These are phyloP conservation scores for Cyberlindnera bimundalis DNA, from an alignment of 805 yeast species.

Conservation along the genomic window DNA sequence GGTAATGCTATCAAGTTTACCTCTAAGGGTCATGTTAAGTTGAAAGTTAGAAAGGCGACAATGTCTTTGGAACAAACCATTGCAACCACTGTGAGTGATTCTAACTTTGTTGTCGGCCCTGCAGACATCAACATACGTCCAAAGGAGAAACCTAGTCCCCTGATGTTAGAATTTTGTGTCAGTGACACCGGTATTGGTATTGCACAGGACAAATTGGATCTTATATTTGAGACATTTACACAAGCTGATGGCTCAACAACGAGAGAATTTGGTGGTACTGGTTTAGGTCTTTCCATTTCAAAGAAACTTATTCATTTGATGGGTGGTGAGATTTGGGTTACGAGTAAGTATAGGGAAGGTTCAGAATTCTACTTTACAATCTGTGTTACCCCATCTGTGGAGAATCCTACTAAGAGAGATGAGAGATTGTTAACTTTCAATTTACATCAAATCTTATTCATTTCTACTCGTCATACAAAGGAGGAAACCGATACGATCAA, in stretches of 20 bases:
- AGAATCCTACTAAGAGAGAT: slow-evolving; percentile 55
- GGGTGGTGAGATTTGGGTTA: slow-evolving; percentile 95
- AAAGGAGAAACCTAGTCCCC: slow-evolving; percentile 28
- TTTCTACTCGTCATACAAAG: slow-evolving; percentile 59
- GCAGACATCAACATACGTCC: slow-evolving; percentile 22
- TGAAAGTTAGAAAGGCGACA: slow-evolving; percentile 61
- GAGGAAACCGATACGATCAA: slow-evolving; percentile 49
- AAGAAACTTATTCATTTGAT: slow-evolving; percentile 81
- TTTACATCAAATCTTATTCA: slow-evolving; percentile 65
- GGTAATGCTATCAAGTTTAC: slow-evolving; percentile 92
- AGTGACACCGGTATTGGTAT: slow-evolving; percentile 91
- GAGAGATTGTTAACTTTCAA: slow-evolving; percentile 72
- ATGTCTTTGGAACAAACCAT: slow-evolving; percentile 24
- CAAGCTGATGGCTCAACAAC: slow-evolving; percentile 95
- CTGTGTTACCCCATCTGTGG: slow-evolving; percentile 67
- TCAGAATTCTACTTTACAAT: slow-evolving; percentile 82
- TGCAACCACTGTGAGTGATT: slow-evolving; percentile 27
- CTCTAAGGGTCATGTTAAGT: slow-evolving; percentile 74
- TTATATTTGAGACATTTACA: slow-evolving; percentile 85
- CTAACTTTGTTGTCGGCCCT: slow-evolving; percentile 27
- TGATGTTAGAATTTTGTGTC: slow-evolving; percentile 75
- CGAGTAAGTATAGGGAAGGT: slow-evolving; percentile 75
- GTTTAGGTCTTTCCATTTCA: slow-evolving; percentile 83
- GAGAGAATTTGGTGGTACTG: slow-evolving; percentile 91
- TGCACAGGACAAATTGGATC: slow-evolving; percentile 76